Base-by-base conservation (phyloP, 768 basidiomycete species). In the Phaffia tasmanica region DNA sequence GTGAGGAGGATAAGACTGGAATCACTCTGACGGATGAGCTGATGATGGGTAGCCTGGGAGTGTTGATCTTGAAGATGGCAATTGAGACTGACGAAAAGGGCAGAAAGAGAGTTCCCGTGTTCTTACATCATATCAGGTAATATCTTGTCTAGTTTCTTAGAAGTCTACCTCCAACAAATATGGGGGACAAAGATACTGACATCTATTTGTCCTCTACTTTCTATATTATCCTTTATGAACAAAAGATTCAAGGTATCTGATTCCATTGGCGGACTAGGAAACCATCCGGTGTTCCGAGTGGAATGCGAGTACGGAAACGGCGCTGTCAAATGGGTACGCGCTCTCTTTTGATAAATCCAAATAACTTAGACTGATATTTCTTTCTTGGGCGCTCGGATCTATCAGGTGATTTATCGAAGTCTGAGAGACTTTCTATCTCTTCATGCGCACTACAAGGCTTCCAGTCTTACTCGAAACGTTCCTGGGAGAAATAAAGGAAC, bases 261-360 rank as follows among this genome's bases (percentile, higher is more conserved):
- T 60, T 75, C 74, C 53, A 76, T 76, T 1, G 76, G 76, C 15
- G 53, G 70, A 27, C 32, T 63, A 21, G 62, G 62, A 19, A 76
- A 76, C 8, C 73, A 73, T 48, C 76, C 76, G 50, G 75, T 77
- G 65, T 77, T 77, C 70, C 73, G 76, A 67, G 66, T 76, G 35
- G 74, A 80, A 51, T 97, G 92, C 74, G 89, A 95, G 76, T 98
- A 99, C 75, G 94, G 90, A 0, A 92, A 94, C 70, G 90, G 90
- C 25, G 85, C 86, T 16, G 84, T 73, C 80, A 91, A 79, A 75
- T 99, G 95, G 94, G 93, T 95, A 32, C 81, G 75, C 90, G 19
- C 42, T n/a, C 21, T 47, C 16, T 55, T 65, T 51, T 32, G 57
- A 3, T 30, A 48, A 35, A 53, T 8, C 18, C 30, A 46, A 46